Evolutionary conservation across 2,329 filamentous ascomycete genomes (phyloP), one percentile per base, ranked within the genome.

Genomic region (Verticillium zaregamsianum): DNA sequence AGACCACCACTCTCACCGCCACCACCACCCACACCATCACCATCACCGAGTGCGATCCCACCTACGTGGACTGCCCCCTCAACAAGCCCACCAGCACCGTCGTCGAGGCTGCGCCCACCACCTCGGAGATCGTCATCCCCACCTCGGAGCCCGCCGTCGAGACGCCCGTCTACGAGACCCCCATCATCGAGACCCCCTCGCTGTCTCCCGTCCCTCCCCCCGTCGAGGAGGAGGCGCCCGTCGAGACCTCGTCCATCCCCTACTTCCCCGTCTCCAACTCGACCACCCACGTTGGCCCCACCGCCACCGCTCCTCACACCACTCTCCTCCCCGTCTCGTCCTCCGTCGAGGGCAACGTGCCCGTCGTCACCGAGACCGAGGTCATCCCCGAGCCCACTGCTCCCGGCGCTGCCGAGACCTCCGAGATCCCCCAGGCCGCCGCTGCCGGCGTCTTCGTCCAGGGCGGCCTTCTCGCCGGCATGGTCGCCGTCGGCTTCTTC

Each of bases 21-120:
- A 83, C 80, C 61, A 73, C 73, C 59, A 80, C 78, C 60, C 71
- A 70, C 66, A 77, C 76, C 58, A 62, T 79, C 65, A 83, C 80
- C 69, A 73, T 83, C 69, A 83, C 80, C 62, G 67, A 73, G 68
- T 82, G 81, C 76, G 74, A 77, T 70, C 76, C 79, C 54, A 73
- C 72, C 12, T 72, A 76, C 64, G 72, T 75, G 65, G 73, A 79
- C 71, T 82, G 80, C 76, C 78, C 79, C 60, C 69, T 70, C 63
- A 59, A 59, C 58, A 45, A 55, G 45, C 40, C 58, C 40, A 54
- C 58, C 25, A 55, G n/a, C 54, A 55, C 54, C 31, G 54, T 31
- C 15, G 54, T 55, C 32, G 54, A 31, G 25, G 54, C 23, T 32
- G n/a, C 54, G n/a, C 70, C 67, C 66, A 70, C 64, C 65, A 66